These are phyloP conservation scores for Copromyces sp. DNA, from an alignment of 495 filamentous ascomycete genomes.

Conservation along the genomic window DNA sequence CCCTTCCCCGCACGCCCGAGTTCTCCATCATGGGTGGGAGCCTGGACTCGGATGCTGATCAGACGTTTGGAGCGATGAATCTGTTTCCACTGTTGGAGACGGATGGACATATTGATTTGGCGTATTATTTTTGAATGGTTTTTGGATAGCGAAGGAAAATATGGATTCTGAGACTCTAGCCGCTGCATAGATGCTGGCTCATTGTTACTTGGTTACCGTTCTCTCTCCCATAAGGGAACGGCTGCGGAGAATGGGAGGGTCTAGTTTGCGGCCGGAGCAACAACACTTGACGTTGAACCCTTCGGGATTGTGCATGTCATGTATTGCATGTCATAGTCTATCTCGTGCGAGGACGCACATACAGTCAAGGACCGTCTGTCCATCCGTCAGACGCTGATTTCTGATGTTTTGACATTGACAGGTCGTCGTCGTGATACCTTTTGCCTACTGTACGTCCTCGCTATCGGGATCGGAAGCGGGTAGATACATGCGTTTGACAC, in stretches of 20 bases:
- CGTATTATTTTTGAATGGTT: constrained; percentile 25
- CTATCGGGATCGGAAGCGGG: not conserved
- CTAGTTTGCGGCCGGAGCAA: too few species aligned
- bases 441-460: too few species aligned
- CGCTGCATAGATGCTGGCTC: too few species aligned
- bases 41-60: constrained; percentile 21
- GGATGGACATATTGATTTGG: constrained; percentile 35
- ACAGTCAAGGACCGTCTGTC: not conserved
- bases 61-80: constrained; percentile 32
- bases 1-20: constrained; percentile 12
- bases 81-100: constrained; percentile 34
- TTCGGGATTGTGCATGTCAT: too few species aligned
- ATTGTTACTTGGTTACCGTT: too few species aligned
- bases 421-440: not conserved
- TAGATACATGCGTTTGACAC: not conserved
- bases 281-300: too few species aligned
- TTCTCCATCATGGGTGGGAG: constrained; percentile 16
- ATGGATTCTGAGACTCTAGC: too few species aligned
- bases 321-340: too few species aligned
- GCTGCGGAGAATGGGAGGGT: too few species aligned
- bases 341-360: too few species aligned
- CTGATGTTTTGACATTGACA: not conserved
- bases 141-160: not conserved
- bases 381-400: not conserved
- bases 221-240: too few species aligned